Base-by-base conservation (phyloP, 495 filamentous ascomycete genomes). In the Aspergillus egyptiacus region DNA sequence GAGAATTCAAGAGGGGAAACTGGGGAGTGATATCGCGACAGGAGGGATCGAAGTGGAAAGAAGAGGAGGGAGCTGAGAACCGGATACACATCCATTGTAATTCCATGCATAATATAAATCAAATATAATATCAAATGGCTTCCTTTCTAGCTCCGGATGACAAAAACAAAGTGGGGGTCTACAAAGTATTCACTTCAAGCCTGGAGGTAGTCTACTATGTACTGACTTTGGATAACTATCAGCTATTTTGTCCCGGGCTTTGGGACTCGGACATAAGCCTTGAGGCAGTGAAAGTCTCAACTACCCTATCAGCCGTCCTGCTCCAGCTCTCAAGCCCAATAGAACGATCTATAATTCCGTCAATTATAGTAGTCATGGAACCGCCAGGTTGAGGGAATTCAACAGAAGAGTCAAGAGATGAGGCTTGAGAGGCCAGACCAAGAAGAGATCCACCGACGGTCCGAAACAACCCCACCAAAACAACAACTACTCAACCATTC, bases 311-410 rank as follows among this genome's bases (percentile, higher is more conserved):
- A 28, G 28, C 20, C 6, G 22, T 6, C n/a, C 22, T 13, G 15
- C 19, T 41, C 13, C 14, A 42, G 39, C 39, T 17, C 39, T 14
- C 13, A 10, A 42, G 23, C 23, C 23, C 14, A 30, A 42, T 28
- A 23, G 13, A 27, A 18, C 19, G 24, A 42, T 30, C n/a, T 7
- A 42, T 42, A 42, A 18, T 42, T 30, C 6, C 24, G 17, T 30
- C 14, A 30, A 14, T 17, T 42, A 42, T 30, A 31, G 36, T 39
- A 22, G 39, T 28, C 24, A 42, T 42, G 24, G 39, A 42, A 42
- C 25, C 8, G 24, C 20, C 19, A 24, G 15, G 7, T 31, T 27
- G 10, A 31, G 10, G n/a, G 9, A 10, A 25, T 41, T 41, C 38
- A 25, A 13, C 35, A 11, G n/a, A 13, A 28, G 18, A 15, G 10